phyloP scores from a whole-genome alignment of 2,329 filamentous ascomycete species.

The Claviceps purpurea region DNA sequence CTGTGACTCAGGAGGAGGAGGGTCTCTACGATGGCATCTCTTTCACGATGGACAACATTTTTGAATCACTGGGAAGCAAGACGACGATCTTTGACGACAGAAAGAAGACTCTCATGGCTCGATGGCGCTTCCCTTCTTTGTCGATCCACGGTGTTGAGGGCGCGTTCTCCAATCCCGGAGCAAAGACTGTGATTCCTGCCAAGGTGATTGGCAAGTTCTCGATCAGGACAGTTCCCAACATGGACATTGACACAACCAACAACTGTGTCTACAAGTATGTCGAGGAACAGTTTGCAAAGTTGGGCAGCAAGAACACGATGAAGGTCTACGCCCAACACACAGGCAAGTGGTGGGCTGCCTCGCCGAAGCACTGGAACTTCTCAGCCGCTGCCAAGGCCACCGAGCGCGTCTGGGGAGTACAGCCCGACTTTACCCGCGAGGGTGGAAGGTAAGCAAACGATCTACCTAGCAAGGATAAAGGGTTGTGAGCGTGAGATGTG shows the following conservation, averaged over 20 bases:
- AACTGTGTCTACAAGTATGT: conserved; percentile 72
- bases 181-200: conserved; percentile 96
- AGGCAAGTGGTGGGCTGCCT: conserved; percentile 98
- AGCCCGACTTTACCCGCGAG: conserved; percentile 91
- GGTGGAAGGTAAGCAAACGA: conserved; percentile 72
- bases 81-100: conserved; percentile 82
- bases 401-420: conserved; percentile 82
- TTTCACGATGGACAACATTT: conserved; percentile 92
- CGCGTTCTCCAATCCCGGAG: conserved; percentile 82
- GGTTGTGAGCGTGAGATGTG: background rate
- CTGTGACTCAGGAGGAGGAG: conserved; percentile 75
- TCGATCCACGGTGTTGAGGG: conserved; percentile 93
- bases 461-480: no score
- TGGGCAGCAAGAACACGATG: conserved; percentile 84
- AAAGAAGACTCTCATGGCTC: conserved; percentile 84
- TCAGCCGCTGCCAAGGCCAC: conserved; percentile 89
- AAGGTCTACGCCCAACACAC: conserved; percentile 73
- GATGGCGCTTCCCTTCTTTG: conserved; percentile 89
- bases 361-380: conserved; percentile 99
- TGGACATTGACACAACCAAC: conserved; percentile 88
- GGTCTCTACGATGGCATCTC: conserved; percentile 77
- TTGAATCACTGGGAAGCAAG: conserved; percentile 80
- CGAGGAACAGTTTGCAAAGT: conserved; percentile 70
- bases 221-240: conserved; percentile 92
- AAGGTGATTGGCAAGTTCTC: conserved; percentile 98